Evolutionary conservation across 129 eudicot species (phyloP).

Genomic region (Dittrichia graveolens): DNA sequence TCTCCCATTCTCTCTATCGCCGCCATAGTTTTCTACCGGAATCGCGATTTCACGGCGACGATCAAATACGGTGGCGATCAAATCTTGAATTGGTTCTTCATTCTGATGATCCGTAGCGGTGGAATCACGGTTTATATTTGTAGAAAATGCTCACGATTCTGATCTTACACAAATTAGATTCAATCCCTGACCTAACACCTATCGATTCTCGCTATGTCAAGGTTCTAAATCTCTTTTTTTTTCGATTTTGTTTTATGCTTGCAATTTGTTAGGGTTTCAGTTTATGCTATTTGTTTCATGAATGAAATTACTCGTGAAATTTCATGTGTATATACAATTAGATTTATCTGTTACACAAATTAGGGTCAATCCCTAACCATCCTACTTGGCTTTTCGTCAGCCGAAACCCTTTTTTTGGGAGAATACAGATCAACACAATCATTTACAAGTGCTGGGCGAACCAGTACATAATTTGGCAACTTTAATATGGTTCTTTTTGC

Average conservation of each 20-base stretch:
- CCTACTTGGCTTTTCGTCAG: too few species aligned
- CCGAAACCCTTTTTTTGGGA: too few species aligned
- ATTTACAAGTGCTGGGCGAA: neutral
- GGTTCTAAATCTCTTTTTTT: slow-evolving; percentile 32
- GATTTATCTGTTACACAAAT: too few species aligned
- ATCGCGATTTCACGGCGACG: slow-evolving; percentile 19
- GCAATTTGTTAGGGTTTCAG: slow-evolving; percentile 4
- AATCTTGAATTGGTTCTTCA: neutral
- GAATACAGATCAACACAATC: too few species aligned
- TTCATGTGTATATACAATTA: neutral
- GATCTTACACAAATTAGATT: slow-evolving; percentile 35
- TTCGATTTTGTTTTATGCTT: neutral
- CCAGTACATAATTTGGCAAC: neutral
- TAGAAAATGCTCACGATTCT: slow-evolving; percentile 55
- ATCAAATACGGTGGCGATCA: slow-evolving; percentile 15
- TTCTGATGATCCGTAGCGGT: slow-evolving; percentile 30
- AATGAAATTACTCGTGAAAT: slow-evolving; percentile 6
- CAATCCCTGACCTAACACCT: slow-evolving; percentile 1
- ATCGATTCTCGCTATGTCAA: slow-evolving; percentile 56
- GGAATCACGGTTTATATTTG: slow-evolving; percentile 24
- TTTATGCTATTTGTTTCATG: slow-evolving; percentile 2
- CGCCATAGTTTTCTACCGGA: slow-evolving; percentile 29
- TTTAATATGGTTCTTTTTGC: slow-evolving; percentile 8
- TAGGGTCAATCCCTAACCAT: neutral
- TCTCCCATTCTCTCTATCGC: slow-evolving; percentile 23